Evolutionary conservation across 345 rosid genomes (phyloP).

Genomic region (Brassica juncea): DNA sequence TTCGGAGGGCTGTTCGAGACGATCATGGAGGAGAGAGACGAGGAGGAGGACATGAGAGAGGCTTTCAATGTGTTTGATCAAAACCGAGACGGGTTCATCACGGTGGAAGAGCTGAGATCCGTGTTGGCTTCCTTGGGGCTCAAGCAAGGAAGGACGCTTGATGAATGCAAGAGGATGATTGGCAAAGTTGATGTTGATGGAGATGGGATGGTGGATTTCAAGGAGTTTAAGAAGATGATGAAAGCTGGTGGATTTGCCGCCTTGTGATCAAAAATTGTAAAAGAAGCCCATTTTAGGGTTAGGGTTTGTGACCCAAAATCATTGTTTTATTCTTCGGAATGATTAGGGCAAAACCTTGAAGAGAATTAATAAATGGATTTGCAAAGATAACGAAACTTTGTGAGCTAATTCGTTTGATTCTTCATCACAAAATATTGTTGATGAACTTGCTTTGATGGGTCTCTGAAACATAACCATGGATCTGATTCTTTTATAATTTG

Average conservation of each 20-base stretch:
- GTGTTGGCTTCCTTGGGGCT: not conserved
- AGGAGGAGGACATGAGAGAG: not conserved
- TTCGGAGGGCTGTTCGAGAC: not conserved
- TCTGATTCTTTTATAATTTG: conserved; percentile 9
- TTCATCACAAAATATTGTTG: conserved; percentile 20
- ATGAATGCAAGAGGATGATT: not conserved
- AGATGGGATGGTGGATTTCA: not conserved
- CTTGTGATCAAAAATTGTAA: not conserved
- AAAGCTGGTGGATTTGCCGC: not conserved
- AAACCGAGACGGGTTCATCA: not conserved
- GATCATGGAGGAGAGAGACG: not conserved
- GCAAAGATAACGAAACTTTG: not conserved
- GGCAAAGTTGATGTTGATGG: not conserved
- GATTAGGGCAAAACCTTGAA: conserved; percentile 34
- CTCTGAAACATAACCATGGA: conserved; percentile 30
- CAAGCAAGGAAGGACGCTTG: not conserved
- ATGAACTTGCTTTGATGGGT: conserved; percentile 4
- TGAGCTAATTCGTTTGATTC: conserved; percentile 32
- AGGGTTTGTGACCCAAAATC: conserved; percentile 45
- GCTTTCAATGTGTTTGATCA: not conserved
- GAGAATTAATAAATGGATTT: conserved; percentile 7
- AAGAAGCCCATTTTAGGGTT: not conserved
- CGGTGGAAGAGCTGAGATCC: not conserved
- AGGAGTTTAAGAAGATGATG: not conserved
- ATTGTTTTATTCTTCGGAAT: conserved; percentile 45